Base-by-base conservation (phyloP, 1,284 basidiomycete species). In the Somion occarium region DNA sequence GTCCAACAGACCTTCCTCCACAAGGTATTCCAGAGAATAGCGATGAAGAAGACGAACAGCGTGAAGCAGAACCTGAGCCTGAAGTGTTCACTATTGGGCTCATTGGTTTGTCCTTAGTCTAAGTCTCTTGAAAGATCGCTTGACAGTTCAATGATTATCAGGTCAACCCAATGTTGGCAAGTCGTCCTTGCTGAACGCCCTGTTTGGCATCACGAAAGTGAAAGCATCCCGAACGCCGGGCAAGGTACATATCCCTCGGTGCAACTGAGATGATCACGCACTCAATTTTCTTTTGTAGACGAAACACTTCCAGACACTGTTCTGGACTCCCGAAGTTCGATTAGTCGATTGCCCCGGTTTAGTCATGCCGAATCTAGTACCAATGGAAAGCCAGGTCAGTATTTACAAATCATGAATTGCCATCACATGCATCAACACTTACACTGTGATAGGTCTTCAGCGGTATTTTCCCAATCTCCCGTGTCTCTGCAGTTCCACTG, bases 161-260 rank as follows among this genome's bases (percentile, higher is more conserved):
- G 89, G 91, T 9, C 93, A 96, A 63, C 93, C 93, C 7, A 97
- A 96, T 64, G 93, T 96, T 27, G 94, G 93, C 24, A 98, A 98
- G 65, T 93, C 90, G 0, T 93, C 90, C 1, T 71, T 97, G 2
- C 69, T 98, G 42, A 98, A 98, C 63, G 93, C 93, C 0, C 70
- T 98, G 2, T 89, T 98, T 57, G 93, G 91, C 12, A 73, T 74
- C n/a, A 79, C 77, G 47, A 87, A 82, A 63, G 93, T 96, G 1
- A 79, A 85, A 56, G 92, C 93, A 2, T 93, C 90, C 3, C 84
- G 85, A 56, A 96, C 91, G 0, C 93, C 94, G 1, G 94, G 94
- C 52, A 97, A 97, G 76, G 88, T 85, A 44, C 26, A 45, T 34
- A 18, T 12, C 50, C n/a, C 45, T 48, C 12, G 49, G 24, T 38